Percentiles rank a stretch among this genome's conserved stretches.
These are phyloP conservation scores for Angophora floribunda DNA, from an alignment of 345 rosid species.

Conservation along the genomic window DNA sequence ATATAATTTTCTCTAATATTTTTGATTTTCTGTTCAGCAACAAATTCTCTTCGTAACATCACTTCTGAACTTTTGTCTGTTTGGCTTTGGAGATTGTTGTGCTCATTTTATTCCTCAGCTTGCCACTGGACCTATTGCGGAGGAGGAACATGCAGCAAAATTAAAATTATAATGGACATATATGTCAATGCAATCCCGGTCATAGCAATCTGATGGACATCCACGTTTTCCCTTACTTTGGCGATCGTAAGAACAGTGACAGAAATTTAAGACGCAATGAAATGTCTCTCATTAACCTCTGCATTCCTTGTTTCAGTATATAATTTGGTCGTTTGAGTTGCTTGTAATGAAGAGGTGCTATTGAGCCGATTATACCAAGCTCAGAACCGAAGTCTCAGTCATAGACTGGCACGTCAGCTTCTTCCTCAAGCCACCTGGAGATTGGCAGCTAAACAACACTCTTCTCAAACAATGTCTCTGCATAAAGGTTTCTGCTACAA, in stretches of 20 bases:
- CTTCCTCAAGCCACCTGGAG: slow-evolving; percentile 19
- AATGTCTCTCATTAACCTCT: background rate
- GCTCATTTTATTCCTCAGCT: background rate
- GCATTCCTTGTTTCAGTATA: background rate
- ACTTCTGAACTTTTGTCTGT: background rate
- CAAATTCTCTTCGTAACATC: background rate
- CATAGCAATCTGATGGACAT: slow-evolving; percentile 5
- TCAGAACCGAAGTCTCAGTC: slow-evolving; percentile 20
- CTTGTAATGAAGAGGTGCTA: slow-evolving; percentile 15
- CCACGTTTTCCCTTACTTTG: slow-evolving; percentile 24
- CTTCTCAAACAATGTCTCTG: background rate
- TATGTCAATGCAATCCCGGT: slow-evolving; percentile 16
- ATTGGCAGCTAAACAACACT: background rate
- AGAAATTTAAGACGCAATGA: background rate
- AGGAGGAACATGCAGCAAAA: slow-evolving; percentile 20
- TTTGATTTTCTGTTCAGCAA: background rate
- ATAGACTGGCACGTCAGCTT: background rate
- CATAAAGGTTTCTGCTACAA: background rate
- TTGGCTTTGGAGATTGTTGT: background rate
- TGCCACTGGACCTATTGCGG: slow-evolving; percentile 31
- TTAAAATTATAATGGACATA: background rate
- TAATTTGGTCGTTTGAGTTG: background rate
- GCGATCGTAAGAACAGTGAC: slow-evolving; percentile 19
- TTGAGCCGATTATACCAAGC: slow-evolving; percentile 29
- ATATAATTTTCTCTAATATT: background rate